Conservation (phyloP, 345 rosid genomes). For the Syzygium oleosum region DNA sequence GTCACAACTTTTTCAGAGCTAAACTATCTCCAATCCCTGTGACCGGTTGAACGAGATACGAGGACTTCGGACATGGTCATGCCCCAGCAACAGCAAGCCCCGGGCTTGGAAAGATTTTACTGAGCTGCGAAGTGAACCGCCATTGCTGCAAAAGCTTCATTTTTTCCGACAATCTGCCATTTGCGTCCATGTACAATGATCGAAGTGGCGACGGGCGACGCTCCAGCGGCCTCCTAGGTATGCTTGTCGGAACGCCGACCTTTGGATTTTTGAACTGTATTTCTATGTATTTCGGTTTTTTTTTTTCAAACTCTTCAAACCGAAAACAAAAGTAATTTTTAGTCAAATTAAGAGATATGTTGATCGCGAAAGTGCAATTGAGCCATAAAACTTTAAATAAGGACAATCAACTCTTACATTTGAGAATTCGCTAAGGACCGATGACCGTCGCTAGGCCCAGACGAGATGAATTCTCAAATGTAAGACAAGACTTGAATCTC, state of each 20-base stretch:
- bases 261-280: background rate
- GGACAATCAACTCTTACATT: too few species aligned
- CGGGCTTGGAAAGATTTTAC: background rate
- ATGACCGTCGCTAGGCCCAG: too few species aligned
- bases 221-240: background rate
- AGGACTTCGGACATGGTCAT: background rate
- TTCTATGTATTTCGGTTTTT: background rate
- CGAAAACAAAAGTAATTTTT: background rate
- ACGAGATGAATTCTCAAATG: accelerated
- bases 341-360: background rate
- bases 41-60: background rate
- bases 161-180: background rate
- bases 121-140: background rate
- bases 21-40: background rate
- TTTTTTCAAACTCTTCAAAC: background rate
- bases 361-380: too few species aligned
- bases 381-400: too few species aligned
- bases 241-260: background rate
- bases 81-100: background rate
- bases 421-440: too few species aligned
- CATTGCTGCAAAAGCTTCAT: background rate
- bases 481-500: too few species aligned
- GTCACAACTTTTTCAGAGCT: background rate
- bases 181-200: background rate
- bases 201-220: background rate